These are phyloP conservation scores for Phoenix roebelenii DNA, from an alignment of 176 grass and related monocot genomes.

Conservation along the genomic window DNA sequence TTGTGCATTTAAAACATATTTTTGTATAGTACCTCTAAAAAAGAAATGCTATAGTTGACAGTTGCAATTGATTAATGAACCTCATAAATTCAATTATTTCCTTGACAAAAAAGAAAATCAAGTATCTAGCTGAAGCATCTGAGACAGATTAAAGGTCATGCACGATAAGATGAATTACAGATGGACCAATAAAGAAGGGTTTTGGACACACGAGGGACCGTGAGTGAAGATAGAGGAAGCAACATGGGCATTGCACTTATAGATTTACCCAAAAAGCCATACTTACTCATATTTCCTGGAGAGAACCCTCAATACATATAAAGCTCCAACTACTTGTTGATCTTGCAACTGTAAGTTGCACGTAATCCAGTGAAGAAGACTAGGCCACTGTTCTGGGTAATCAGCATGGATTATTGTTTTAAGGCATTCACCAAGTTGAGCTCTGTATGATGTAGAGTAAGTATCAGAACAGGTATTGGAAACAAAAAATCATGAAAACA, in stretches of 20 bases:
- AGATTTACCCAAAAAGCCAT: neutral
- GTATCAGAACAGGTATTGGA: no score
- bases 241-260: no score
- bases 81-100: no score
- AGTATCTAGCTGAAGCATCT: no score
- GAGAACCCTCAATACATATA: conserved; percentile 85
- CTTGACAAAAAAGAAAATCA: no score
- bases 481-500: neutral
- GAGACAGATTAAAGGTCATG: no score
- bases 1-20: no score
- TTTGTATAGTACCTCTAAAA: no score
- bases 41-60: no score
- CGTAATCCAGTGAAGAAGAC: conserved; percentile 85
- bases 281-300: conserved; percentile 94
- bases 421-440: conserved; percentile 90
- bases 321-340: conserved; percentile 82
- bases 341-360: conserved; percentile 58
- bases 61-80: no score
- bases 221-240: neutral
- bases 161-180: no score
- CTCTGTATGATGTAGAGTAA: conserved; percentile 25
- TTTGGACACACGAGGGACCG: neutral
- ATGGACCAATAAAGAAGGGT: no score
- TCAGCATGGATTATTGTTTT: conserved; percentile 90
- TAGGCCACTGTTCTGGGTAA: conserved; percentile 91